phyloP scores from a whole-genome alignment of 78 protist species.

The Dictyostelium citrinum region DNA sequence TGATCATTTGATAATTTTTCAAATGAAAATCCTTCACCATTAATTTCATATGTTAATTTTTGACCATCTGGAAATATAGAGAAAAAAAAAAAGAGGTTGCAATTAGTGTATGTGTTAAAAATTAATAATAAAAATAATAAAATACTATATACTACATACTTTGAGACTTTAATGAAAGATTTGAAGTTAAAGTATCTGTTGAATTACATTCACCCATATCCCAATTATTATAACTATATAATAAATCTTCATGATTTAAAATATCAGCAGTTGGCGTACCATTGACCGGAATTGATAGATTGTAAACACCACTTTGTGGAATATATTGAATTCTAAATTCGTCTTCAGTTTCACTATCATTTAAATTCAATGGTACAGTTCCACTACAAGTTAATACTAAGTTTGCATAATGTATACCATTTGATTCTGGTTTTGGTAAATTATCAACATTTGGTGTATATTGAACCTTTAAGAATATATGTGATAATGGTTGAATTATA shows the following conservation, averaged over 20 bases:
- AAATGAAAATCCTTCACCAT: constrained; percentile 32
- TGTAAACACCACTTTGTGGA: background rate
- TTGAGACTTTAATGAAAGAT: background rate
- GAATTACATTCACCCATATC: constrained; percentile 40
- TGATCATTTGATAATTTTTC: background rate
- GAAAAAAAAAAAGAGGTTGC: background rate
- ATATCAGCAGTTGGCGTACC: background rate
- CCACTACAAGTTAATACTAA: background rate
- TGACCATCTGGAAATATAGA: background rate
- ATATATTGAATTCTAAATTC: background rate
- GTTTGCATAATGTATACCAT: background rate
- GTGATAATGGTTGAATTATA: background rate
- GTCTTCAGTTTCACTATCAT: background rate
- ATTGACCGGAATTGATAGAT: background rate
- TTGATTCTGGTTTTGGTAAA: background rate
- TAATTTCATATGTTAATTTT: background rate
- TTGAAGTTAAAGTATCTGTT: background rate
- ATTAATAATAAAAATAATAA: background rate
- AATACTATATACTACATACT: background rate
- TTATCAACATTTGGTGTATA: constrained; percentile 14
- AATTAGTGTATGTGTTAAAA: background rate
- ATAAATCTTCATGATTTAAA: background rate
- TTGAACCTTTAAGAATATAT: background rate
- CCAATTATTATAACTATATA: constrained; percentile 19
- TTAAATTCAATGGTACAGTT: background rate